Conservation (phyloP, 768 basidiomycete species). For the Leucosporidium yakuticum region DNA sequence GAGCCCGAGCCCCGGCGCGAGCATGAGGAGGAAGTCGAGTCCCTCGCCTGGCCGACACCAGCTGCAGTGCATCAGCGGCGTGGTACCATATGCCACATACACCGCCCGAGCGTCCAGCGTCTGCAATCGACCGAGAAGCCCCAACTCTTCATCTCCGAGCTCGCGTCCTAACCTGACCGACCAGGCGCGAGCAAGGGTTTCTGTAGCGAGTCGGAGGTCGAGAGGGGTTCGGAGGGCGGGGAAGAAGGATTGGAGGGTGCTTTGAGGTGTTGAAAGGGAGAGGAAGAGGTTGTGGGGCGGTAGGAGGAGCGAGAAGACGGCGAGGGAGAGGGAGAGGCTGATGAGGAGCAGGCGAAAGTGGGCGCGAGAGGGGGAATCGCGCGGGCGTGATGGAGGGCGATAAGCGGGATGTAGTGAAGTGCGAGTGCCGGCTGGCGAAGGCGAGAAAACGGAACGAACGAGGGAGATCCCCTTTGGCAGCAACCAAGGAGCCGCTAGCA, state of each 20-base stretch:
- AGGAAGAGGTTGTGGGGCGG: slow-evolving; percentile 25
- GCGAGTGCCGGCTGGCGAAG: slow-evolving; percentile 5
- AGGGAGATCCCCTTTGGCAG: slow-evolving; percentile 1
- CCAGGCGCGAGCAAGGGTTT: slow-evolving; percentile 18
- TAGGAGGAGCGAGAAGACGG: too few species aligned
- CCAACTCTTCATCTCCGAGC: slow-evolving; percentile 2
- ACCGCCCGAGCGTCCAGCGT: slow-evolving; percentile 29
- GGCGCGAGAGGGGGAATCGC: not conserved
- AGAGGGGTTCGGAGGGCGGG: slow-evolving; percentile 26
- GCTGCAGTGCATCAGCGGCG: slow-evolving; percentile 6
- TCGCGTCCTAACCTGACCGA: not conserved
- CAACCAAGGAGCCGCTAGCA: slow-evolving; percentile 13
- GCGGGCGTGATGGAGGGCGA: not conserved
- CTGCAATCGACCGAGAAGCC: slow-evolving; percentile 17
- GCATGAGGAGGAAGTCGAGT: slow-evolving; percentile 16
- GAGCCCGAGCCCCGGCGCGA: slow-evolving; percentile 9
- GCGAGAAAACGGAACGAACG: slow-evolving; percentile 9
- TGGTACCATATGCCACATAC: slow-evolving; percentile 20
- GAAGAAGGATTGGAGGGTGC: slow-evolving; percentile 12
- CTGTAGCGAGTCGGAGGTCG: slow-evolving; percentile 28
- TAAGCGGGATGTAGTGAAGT: not conserved
- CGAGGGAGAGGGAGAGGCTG: slow-evolving; percentile 6
- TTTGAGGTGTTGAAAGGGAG: slow-evolving; percentile 18
- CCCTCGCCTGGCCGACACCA: slow-evolving; percentile 18
- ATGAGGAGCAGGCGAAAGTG: slow-evolving; percentile 20